Conservation (phyloP, 116 monocot genomes). For the Papilionanthe hybrid region DNA sequence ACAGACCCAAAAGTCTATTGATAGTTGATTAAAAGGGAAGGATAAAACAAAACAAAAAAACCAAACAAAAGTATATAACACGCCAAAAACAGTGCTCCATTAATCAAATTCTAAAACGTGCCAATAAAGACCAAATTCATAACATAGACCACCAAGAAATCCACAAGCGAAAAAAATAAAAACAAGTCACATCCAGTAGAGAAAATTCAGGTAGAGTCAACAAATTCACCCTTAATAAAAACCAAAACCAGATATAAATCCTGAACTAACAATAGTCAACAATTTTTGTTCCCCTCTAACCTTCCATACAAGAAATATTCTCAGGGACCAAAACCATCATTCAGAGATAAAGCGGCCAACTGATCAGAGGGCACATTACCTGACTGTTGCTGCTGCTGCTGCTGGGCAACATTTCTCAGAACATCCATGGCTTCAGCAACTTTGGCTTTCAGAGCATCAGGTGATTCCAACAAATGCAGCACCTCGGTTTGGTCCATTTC, state of each 20-base stretch:
- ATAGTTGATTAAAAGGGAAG: no score
- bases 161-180: neutral
- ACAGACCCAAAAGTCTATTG: no score
- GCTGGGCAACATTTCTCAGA: constrained; percentile 53
- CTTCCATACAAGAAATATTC: neutral
- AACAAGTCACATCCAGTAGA: neutral
- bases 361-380: constrained; percentile 22
- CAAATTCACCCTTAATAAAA: neutral
- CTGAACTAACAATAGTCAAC: neutral
- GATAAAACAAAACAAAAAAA: no score
- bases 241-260: neutral
- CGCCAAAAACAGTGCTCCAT: no score
- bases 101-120: neutral
- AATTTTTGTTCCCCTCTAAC: neutral
- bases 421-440: constrained; percentile 87
- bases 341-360: constrained; percentile 32
- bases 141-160: neutral
- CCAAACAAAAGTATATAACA: no score
- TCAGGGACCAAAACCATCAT: constrained; percentile 20
- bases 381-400: constrained; percentile 54
- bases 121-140: neutral
- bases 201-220: neutral
- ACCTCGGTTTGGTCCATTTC: constrained; percentile 97
- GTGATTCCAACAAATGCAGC: constrained; percentile 76
- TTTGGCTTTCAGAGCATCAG: constrained; percentile 73